Evolutionary conservation across 345 rosid species (phyloP).

Genomic region (Raphanus sativus): DNA sequence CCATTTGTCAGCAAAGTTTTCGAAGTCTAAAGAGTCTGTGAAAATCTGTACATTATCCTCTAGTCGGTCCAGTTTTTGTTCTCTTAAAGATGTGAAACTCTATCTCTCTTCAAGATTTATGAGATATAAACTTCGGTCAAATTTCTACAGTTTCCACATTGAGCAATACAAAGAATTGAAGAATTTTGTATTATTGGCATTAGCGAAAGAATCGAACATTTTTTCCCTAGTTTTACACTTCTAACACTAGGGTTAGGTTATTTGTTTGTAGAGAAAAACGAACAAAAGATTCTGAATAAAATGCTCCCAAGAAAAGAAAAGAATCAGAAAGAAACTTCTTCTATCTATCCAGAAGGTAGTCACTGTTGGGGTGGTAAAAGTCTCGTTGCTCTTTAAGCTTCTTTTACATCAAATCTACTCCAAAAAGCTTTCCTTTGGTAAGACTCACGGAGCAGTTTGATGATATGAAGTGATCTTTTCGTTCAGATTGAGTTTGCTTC

Average conservation of each 20-base stretch:
- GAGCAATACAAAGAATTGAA: background rate
- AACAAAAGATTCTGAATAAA: conserved; percentile 28
- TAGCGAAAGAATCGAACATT: conserved; percentile 20
- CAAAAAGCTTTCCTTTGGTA: conserved; percentile 39
- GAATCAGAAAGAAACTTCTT: conserved; percentile 12
- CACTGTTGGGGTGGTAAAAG: conserved; percentile 1
- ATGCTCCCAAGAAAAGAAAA: background rate
- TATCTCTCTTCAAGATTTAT: too few species aligned
- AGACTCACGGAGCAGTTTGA: conserved; percentile 33
- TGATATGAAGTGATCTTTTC: conserved; percentile 34
- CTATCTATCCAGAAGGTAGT: conserved; percentile 31
- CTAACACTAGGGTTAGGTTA: conserved; percentile 36
- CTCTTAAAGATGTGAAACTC: too few species aligned
- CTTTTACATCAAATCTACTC: conserved; percentile 40
- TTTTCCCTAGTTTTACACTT: conserved; percentile 16
- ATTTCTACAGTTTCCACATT: too few species aligned
- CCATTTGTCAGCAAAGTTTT: background rate
- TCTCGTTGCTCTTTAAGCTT: conserved; percentile 27
- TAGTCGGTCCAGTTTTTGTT: too few species aligned
- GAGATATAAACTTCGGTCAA: too few species aligned
- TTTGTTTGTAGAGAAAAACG: background rate
- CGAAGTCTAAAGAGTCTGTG: too few species aligned
- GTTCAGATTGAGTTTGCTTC: conserved; percentile 26
- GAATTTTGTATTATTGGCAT: conserved; percentile 21
- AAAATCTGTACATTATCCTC: too few species aligned